These are phyloP conservation scores for Petrea volubilis DNA, from an alignment of 257 asterid genomes.

Conservation along the genomic window DNA sequence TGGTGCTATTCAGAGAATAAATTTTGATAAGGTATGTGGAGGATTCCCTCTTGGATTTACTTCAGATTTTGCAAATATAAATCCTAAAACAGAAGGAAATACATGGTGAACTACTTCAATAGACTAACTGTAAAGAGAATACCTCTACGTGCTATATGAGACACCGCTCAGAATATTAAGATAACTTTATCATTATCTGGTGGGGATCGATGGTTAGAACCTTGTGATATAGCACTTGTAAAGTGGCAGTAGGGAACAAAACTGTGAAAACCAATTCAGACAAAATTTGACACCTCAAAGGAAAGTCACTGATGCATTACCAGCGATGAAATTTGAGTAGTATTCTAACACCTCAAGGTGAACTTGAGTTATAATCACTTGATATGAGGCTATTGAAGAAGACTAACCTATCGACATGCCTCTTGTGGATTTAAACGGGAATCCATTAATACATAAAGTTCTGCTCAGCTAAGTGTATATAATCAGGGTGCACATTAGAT, in stretches of 20 bases:
- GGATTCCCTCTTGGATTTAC: not conserved
- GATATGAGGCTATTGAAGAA: not conserved
- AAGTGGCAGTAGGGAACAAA: not conserved
- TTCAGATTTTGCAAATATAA: not conserved
- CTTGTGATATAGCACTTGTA: not conserved
- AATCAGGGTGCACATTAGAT: not conserved
- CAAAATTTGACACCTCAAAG: not conserved
- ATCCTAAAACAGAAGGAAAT: not conserved
- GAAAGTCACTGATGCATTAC: not conserved
- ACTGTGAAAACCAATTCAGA: not conserved
- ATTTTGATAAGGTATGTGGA: not conserved
- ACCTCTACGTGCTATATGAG: not conserved
- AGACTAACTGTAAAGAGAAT: not conserved
- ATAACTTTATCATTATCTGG: not conserved
- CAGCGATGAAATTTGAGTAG: not conserved
- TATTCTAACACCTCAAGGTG: conserved; percentile 6
- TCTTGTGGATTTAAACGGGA: not conserved
- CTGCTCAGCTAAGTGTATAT: not conserved
- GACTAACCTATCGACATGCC: not conserved
- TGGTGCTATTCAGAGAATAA: not conserved
- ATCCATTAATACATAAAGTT: not conserved
- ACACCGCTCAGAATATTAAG: not conserved
- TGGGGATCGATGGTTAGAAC: not conserved
- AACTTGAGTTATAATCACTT: not conserved
- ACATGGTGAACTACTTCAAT: not conserved